Percentiles rank a stretch among this genome's conserved stretches.
Conservation (phyloP, 768 basidiomycete genomes). For the Antrodiella citrinella region DNA sequence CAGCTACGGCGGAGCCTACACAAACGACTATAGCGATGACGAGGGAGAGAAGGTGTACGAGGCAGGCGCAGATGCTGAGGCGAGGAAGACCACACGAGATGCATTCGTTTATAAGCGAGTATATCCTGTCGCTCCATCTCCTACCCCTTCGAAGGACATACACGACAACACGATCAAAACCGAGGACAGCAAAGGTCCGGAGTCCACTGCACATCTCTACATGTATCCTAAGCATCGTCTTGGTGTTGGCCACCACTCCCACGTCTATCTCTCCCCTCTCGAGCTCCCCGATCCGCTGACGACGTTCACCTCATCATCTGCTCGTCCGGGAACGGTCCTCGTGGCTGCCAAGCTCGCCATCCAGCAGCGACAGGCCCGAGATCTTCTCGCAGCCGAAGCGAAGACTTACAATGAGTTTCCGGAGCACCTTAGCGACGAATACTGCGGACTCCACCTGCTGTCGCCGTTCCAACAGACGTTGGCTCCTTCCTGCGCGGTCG, state of each 20-base stretch:
- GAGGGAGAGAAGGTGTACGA: neutral
- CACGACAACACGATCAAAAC: neutral
- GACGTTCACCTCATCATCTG: constrained; percentile 8
- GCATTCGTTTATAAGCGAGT: neutral
- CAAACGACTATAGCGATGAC: neutral
- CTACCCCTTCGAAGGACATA: neutral
- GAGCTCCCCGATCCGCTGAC: constrained; percentile 33
- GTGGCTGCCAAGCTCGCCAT: constrained; percentile 21
- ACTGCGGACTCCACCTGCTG: constrained; percentile 39
- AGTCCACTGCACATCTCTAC: constrained; percentile 39
- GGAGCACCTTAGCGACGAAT: constrained; percentile 37
- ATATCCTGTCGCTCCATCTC: neutral
- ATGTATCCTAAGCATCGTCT: constrained; percentile 27
- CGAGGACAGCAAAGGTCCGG: neutral
- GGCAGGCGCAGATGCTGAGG: neutral
- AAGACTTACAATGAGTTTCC: constrained; percentile 38
- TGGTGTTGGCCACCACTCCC: constrained; percentile 46
- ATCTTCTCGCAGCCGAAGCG: constrained; percentile 28
- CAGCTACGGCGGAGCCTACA: neutral
- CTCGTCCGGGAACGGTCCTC: constrained; percentile 15
- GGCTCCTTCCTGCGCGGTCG: constrained; percentile 39
- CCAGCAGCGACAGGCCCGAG: constrained; percentile 2
- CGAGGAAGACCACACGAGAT: no score
- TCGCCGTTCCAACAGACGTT: constrained; percentile 30
- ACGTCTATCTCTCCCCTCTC: constrained; percentile 41